Evolutionary conservation across 2,329 filamentous ascomycete species (phyloP), one percentile per base, ranked within the genome.

Genomic region (Alternaria alternata): DNA sequence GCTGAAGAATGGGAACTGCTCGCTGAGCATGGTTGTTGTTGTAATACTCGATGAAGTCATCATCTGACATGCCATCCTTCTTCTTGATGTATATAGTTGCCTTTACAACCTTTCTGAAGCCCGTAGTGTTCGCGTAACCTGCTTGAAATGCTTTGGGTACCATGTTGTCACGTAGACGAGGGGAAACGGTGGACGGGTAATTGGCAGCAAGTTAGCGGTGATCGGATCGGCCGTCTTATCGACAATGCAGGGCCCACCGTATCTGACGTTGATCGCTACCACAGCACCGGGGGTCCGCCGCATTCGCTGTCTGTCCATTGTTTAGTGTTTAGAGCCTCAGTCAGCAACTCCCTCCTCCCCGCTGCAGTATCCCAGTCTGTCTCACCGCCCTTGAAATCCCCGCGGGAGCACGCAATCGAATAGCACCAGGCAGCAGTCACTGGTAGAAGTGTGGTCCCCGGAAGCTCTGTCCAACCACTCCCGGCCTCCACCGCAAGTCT

Each of bases 31-130:
- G 81, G 30, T 76, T 74, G 65, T 78, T 74, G 66, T 82, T 83
- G 75, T 82, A 82, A 61, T 82, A 80, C 30, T 79, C 68, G 61
- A 82, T 77, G 63, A 83, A 83, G 54, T 76, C 80, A 5, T 66
- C 77, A 62, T 82, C 81, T 44, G 75, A 79, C 72, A 83, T 78
- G 66, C 76, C 80, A 8, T 79, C 71, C 59, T 82, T 82, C 71
- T 83, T 83, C 68, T 81, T 81, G 49, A 83, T 75, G 54, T 82
- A 68, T 39, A 83, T 79, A 12, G 80, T 81, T 41, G 75, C 80
- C 69, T 82, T 82, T 62, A 81, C 78, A 24, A 83, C 80, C 65
- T 81, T 82, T 56, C 81, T 78, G 67, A 83, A 83, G 56, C 80
- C 80, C 20, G 72, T 77, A 0, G 80, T 81, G 64, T 77, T 74